Evolutionary conservation across 148 eudicot species (phyloP).

Genomic region (Spergularia bocconei): DNA sequence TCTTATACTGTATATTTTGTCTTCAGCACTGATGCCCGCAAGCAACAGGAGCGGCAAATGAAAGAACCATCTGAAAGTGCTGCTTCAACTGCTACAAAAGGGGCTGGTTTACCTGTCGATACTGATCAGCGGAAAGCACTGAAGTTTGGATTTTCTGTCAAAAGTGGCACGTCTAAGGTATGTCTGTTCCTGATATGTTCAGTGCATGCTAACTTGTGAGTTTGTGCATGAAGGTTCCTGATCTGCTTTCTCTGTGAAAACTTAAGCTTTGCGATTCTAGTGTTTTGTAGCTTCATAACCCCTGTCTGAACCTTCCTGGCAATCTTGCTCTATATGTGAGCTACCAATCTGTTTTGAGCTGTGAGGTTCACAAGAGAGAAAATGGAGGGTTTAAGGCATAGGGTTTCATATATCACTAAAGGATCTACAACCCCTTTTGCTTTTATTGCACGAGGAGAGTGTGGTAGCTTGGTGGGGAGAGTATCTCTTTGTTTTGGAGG

Average conservation of each 20-base stretch:
- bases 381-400: not conserved
- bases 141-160: slow-evolving; percentile 86
- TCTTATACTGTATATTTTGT: slow-evolving; percentile 12
- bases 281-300: not conserved
- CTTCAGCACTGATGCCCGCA: slow-evolving; percentile 76
- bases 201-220: not conserved
- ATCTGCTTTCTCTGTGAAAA: not conserved
- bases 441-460: not conserved
- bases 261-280: not conserved
- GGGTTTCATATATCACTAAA: not conserved
- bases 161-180: slow-evolving; percentile 76
- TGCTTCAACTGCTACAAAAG: slow-evolving; percentile 35
- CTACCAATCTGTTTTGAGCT: not conserved
- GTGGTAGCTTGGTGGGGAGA: not conserved
- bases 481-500: not conserved
- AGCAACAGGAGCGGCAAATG: slow-evolving; percentile 66
- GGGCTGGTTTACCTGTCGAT: slow-evolving; percentile 51
- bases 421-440: not conserved
- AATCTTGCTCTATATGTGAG: not conserved
- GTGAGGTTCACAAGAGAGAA: not conserved
- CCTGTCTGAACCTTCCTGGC: not conserved
- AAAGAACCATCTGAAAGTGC: slow-evolving; percentile 47
- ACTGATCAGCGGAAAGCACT: slow-evolving; percentile 80
- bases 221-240: not conserved
- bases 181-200: slow-evolving; percentile 4